phyloP scores from a whole-genome alignment of 371 early-diverging fungal genomes.

The Pancytospora philotis region DNA sequence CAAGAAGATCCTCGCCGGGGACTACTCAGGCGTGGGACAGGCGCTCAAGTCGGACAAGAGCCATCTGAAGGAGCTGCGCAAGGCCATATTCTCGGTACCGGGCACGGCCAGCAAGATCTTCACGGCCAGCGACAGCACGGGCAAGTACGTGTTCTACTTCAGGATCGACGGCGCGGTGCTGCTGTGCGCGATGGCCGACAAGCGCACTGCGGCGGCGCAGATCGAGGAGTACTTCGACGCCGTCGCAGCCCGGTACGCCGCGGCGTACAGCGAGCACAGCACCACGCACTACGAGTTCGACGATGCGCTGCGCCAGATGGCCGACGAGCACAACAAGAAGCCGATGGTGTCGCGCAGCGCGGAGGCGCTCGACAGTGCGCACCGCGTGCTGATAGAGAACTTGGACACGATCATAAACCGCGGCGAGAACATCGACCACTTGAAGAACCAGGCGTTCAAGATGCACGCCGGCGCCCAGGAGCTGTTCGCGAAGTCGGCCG shows the following conservation, averaged over 20 bases:
- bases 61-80: slow-evolving; percentile 37
- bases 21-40: slow-evolving; percentile 28
- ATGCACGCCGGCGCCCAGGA: slow-evolving; percentile 32
- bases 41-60: slow-evolving; percentile 14
- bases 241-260: neutral
- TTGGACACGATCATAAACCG: slow-evolving; percentile 42
- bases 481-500: slow-evolving; percentile 31
- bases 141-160: slow-evolving; percentile 1
- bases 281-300: slow-evolving; percentile 36
- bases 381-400: slow-evolving; percentile 41
- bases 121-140: neutral
- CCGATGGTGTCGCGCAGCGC: slow-evolving; percentile 7
- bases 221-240: slow-evolving; percentile 21
- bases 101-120: neutral
- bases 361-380: slow-evolving; percentile 33
- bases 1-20: slow-evolving; percentile 35
- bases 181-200: neutral
- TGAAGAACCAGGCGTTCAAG: slow-evolving; percentile 32
- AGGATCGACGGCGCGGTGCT: neutral
- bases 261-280: slow-evolving; percentile 9
- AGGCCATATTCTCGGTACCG: neutral
- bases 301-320: slow-evolving; percentile 15
- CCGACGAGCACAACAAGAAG: slow-evolving; percentile 44
- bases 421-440: slow-evolving; percentile 44
- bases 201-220: slow-evolving; percentile 2